Percentiles rank a stretch among this genome's conserved stretches.
Evolutionary conservation across 2,329 filamentous ascomycete species (phyloP).

Genomic region (Fusarium sp.): DNA sequence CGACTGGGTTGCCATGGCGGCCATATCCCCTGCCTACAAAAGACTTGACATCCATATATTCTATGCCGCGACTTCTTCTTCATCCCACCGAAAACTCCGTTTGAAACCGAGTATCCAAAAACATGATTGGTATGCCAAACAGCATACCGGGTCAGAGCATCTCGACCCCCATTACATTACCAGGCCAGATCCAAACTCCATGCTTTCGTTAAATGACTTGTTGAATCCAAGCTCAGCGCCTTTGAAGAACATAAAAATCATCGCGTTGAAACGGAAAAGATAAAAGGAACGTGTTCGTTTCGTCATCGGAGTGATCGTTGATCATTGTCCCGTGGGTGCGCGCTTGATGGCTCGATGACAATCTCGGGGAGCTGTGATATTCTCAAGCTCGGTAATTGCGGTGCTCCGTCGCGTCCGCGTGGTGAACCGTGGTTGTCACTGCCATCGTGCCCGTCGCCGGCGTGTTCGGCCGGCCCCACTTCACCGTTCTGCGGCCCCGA

Average conservation of each 20-base stretch:
- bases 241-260: not conserved
- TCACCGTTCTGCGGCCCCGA: slow-evolving; percentile 21
- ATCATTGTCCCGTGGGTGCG: slow-evolving; percentile 40
- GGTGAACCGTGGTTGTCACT: slow-evolving; percentile 1
- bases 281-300: not conserved
- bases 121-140: slow-evolving; percentile 4
- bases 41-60: not conserved
- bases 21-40: not conserved
- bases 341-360: slow-evolving; percentile 66
- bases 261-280: slow-evolving; percentile 1
- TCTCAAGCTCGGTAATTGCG: slow-evolving; percentile 65
- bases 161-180: slow-evolving; percentile 22
- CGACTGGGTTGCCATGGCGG: not conserved
- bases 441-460: not conserved
- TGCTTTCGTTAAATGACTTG: slow-evolving; percentile 34
- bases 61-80: slow-evolving; percentile 2
- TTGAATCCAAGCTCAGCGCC: slow-evolving; percentile 12
- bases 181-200: slow-evolving; percentile 40
- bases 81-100: slow-evolving; percentile 2
- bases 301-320: slow-evolving; percentile 29
- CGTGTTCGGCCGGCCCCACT: slow-evolving; percentile 5
- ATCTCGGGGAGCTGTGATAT: slow-evolving; percentile 66
- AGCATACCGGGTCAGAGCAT: slow-evolving; percentile 6
- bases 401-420: slow-evolving; percentile 51
- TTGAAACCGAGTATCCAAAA: slow-evolving; percentile 1